These are phyloP conservation scores for Lindgomyces ingoldianus DNA, from an alignment of 495 filamentous ascomycete genomes.

Conservation along the genomic window DNA sequence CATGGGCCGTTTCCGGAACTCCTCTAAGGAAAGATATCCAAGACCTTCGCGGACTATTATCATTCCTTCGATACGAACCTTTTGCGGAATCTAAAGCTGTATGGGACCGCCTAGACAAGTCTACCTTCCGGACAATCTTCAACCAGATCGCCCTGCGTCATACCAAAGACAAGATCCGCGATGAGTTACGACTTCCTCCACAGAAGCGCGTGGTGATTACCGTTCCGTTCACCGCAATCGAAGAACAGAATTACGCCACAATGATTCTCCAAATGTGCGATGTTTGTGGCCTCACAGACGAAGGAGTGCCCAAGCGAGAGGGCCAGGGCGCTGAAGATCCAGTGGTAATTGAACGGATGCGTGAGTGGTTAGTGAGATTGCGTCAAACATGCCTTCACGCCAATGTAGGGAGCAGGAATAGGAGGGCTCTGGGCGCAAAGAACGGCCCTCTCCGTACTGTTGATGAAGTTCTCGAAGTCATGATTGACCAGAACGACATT, in stretches of 20 bases:
- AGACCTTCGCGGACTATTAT: constrained; percentile 67
- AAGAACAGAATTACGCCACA: constrained; percentile 80
- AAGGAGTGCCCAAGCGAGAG: constrained; percentile 60
- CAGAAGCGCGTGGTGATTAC: constrained; percentile 87
- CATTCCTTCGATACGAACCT: constrained; percentile 79
- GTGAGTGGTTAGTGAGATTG: constrained; percentile 67
- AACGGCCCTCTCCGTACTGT: constrained; percentile 74
- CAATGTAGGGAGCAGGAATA: constrained; percentile 67
- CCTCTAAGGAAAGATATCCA: constrained; percentile 78
- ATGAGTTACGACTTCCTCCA: constrained; percentile 69
- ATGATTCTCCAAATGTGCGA: constrained; percentile 72
- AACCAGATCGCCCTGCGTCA: constrained; percentile 73
- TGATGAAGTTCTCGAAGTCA: constrained; percentile 77
- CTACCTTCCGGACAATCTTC: constrained; percentile 60
- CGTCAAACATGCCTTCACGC: constrained; percentile 88
- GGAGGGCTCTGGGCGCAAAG: constrained; percentile 63
- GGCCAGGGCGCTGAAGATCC: constrained; percentile 66
- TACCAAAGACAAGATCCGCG: constrained; percentile 75
- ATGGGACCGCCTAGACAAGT: constrained; percentile 64
- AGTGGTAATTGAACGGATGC: constrained; percentile 63
- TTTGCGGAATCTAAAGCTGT: constrained; percentile 61
- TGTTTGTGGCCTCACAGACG: constrained; percentile 62
- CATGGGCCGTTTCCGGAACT: constrained; percentile 93
- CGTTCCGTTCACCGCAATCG: constrained; percentile 81
- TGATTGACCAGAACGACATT: constrained; percentile 80